Evolutionary conservation across 805 yeast genomes (phyloP).

Genomic region (Pichia membranifaciens): DNA sequence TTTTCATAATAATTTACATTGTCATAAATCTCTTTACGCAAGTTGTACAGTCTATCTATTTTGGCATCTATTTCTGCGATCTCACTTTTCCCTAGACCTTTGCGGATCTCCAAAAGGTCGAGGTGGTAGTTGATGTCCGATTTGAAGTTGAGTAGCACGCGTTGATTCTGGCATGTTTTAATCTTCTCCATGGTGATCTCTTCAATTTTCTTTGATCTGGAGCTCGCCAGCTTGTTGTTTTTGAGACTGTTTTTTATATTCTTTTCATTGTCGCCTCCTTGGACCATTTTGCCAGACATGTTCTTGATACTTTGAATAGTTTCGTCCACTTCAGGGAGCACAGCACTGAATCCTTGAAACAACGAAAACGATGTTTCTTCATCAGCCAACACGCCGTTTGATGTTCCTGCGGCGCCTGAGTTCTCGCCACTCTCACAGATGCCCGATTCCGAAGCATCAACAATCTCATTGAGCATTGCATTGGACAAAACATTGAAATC

Average conservation of each 20-base stretch:
- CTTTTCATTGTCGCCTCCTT: slow-evolving; percentile 1
- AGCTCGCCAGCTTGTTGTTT: not conserved
- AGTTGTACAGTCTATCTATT: slow-evolving; percentile 43
- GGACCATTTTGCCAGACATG: slow-evolving; percentile 3
- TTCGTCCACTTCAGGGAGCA: slow-evolving; percentile 46
- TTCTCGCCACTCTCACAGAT: slow-evolving; percentile 7
- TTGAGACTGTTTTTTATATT: slow-evolving; percentile 2
- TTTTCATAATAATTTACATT: slow-evolving; percentile 56
- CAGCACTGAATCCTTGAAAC: slow-evolving; percentile 66
- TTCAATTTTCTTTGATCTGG: slow-evolving; percentile 18
- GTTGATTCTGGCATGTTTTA: slow-evolving; percentile 36
- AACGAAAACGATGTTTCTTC: slow-evolving; percentile 38
- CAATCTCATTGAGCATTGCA: slow-evolving; percentile 52
- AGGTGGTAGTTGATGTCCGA: slow-evolving; percentile 39
- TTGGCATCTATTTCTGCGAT: slow-evolving; percentile 57
- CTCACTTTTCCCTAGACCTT: slow-evolving; percentile 59
- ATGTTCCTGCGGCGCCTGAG: not conserved
- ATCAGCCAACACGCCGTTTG: not conserved
- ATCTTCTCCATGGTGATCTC: slow-evolving; percentile 39
- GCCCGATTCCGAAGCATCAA: slow-evolving; percentile 22
- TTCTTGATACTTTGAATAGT: slow-evolving; percentile 25
- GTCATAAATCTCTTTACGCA: slow-evolving; percentile 51
- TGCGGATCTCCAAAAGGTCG: slow-evolving; percentile 55
- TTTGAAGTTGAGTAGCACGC: slow-evolving; percentile 30
- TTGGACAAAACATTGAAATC: slow-evolving; percentile 54